Evolutionary conservation across 768 basidiomycete species (phyloP).

Genomic region (Rhizopogon vinicolor): DNA sequence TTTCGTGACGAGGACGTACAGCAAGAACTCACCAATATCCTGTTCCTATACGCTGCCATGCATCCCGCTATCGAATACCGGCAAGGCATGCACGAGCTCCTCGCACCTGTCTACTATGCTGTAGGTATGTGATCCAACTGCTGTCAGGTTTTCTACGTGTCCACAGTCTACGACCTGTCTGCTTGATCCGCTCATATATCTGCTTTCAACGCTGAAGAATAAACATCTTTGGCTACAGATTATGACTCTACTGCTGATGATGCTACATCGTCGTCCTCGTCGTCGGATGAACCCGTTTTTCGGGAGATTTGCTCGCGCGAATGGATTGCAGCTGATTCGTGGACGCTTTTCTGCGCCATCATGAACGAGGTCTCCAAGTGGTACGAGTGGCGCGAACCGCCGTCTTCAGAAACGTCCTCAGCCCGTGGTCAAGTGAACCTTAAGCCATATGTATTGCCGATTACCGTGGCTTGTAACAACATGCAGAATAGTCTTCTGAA

Average conservation of each 20-base stretch:
- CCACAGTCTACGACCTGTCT: slow-evolving; percentile 2
- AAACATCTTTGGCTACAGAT: slow-evolving; percentile 42
- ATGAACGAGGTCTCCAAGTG: slow-evolving; percentile 81
- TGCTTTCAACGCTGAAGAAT: slow-evolving; percentile 20
- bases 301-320: slow-evolving; percentile 58
- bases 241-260: slow-evolving; percentile 65
- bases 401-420: slow-evolving; percentile 17
- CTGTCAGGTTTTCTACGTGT: slow-evolving; percentile 1
- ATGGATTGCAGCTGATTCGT: slow-evolving; percentile 85
- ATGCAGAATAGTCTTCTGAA: slow-evolving; percentile 74
- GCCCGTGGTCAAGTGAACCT: slow-evolving; percentile 39
- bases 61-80: slow-evolving; percentile 88
- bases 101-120: slow-evolving; percentile 83
- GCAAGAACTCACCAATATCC: slow-evolving; percentile 74
- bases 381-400: slow-evolving; percentile 65
- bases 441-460: slow-evolving; percentile 74
- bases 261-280: slow-evolving; percentile 19
- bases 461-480: slow-evolving; percentile 75
- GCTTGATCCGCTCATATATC: slow-evolving; percentile 12
- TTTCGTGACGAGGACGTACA: slow-evolving; percentile 78
- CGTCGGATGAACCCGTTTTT: slow-evolving; percentile 33
- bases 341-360: slow-evolving; percentile 71
- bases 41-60: slow-evolving; percentile 79
- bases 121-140: slow-evolving; percentile 19
- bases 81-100: slow-evolving; percentile 98